A percentile compares a stretch with the other conserved stretches of the same genome.
Evolutionary conservation across 208 protist species (phyloP).

Genomic region (Angomonas desouzai): DNA sequence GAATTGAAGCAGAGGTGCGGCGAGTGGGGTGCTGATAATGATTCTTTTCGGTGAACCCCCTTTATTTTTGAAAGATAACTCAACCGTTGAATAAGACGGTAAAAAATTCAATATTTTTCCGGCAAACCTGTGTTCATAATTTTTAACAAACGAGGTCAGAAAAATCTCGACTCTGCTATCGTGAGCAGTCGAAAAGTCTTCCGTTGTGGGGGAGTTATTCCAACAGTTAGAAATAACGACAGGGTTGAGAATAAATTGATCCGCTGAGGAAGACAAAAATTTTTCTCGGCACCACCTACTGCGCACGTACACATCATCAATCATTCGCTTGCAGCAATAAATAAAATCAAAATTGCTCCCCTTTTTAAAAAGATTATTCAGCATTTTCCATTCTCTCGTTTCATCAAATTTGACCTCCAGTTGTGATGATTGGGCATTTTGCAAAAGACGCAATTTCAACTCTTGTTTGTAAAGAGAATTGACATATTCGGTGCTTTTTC

Average conservation of each 20-base stretch:
- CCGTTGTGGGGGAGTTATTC: background rate
- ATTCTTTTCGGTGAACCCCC: conserved; percentile 3
- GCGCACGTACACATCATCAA: conserved; percentile 24
- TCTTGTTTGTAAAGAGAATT: conserved; percentile 5
- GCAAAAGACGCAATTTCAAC: conserved; percentile 11
- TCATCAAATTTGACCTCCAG: conserved; percentile 7
- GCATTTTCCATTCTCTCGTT: conserved; percentile 28
- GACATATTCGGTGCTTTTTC: background rate
- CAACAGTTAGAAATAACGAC: conserved; percentile 6
- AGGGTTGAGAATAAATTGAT: background rate
- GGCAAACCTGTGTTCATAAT: background rate
- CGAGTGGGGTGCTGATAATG: background rate
- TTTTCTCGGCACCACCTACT: background rate
- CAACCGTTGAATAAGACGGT: background rate
- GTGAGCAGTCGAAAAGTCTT: background rate
- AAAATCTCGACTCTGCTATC: background rate
- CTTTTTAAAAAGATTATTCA: conserved; percentile 29
- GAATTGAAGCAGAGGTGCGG: background rate
- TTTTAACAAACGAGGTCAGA: background rate
- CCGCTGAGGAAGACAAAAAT: background rate
- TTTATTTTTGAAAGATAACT: conserved; percentile 5
- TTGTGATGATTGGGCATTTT: conserved; percentile 18
- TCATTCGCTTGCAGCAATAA: conserved; percentile 34
- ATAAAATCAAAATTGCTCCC: conserved; percentile 48
- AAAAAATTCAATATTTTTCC: conserved; percentile 4